A percentile compares a stretch with the other conserved stretches of the same genome.
These are phyloP conservation scores for Ceraceosorus bombacis DNA, from an alignment of 1,284 basidiomycete species.

Conservation along the genomic window DNA sequence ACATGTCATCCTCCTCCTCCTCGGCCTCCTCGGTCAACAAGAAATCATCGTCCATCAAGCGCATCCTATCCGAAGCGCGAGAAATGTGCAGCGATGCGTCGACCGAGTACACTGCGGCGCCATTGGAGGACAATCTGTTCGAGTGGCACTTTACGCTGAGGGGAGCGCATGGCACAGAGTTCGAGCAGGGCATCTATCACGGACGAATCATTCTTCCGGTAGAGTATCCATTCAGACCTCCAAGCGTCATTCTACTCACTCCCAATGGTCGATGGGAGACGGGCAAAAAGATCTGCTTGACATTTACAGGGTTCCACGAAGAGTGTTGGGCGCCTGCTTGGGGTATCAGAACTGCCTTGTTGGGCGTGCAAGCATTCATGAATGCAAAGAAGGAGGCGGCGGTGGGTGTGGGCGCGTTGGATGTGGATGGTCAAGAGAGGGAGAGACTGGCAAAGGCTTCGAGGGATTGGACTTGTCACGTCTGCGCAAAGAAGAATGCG, in stretches of 20 bases:
- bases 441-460: constrained; percentile 54
- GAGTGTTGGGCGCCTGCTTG: constrained; percentile 91
- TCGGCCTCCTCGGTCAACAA: constrained; percentile 18
- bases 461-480: constrained; percentile 24
- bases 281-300: constrained; percentile 70
- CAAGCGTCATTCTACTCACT: constrained; percentile 86
- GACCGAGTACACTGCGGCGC: constrained; percentile 74
- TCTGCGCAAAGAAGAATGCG: constrained; percentile 19
- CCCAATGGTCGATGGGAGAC: constrained; percentile 91
- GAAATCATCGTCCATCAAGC: constrained; percentile 72
- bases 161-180: constrained; percentile 57
- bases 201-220: constrained; percentile 82
- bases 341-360: constrained; percentile 81
- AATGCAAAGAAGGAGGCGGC: constrained; percentile 58
- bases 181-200: constrained; percentile 61
- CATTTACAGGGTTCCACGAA: constrained; percentile 49
- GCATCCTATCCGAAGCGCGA: constrained; percentile 89
- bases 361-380: constrained; percentile 49
- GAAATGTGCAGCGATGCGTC: constrained; percentile 75
- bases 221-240: constrained; percentile 89
- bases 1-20: too few species aligned
- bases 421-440: constrained; percentile 77
- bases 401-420: constrained; percentile 81
- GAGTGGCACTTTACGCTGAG: constrained; percentile 97
- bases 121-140: constrained; percentile 59